These are phyloP conservation scores for Oryza glumipatula DNA, from an alignment of 176 grass and related monocot genomes.

Conservation along the genomic window DNA sequence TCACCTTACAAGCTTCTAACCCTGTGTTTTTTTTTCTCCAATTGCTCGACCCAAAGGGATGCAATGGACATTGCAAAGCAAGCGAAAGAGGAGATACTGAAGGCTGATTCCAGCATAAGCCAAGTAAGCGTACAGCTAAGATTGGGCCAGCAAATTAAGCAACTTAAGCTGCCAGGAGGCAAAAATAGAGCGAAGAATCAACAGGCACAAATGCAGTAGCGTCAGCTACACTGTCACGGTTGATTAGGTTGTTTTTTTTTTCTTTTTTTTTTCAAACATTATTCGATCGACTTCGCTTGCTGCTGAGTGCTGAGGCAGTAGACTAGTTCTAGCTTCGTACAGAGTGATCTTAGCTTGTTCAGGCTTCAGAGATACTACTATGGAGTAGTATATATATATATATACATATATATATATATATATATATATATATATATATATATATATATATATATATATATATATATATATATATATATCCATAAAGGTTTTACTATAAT, in stretches of 20 bases:
- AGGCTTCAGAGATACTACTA: neutral
- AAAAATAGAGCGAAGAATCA: slow-evolving; percentile 15
- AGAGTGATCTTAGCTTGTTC: slow-evolving; percentile 31
- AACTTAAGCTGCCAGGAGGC: slow-evolving; percentile 48
- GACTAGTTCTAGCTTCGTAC: neutral
- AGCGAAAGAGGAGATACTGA: slow-evolving; percentile 79
- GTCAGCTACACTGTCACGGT: neutral
- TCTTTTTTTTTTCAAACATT: neutral
- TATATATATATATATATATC: neutral
- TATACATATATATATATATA: neutral
- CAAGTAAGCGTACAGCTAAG: slow-evolving; percentile 83
- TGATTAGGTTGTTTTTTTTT: neutral
- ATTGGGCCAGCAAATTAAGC: slow-evolving; percentile 67
- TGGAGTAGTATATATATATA: neutral
- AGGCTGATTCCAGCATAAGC: slow-evolving; percentile 69
- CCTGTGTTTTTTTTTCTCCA: slow-evolving; percentile 15
- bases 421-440: neutral
- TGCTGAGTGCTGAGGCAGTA: slow-evolving; percentile 29
- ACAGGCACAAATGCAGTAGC: slow-evolving; percentile 27
- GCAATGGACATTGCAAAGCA: slow-evolving; percentile 77
- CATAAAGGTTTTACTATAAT: neutral
- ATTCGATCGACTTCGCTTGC: slow-evolving; percentile 13
- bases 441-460: neutral
- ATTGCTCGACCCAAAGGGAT: slow-evolving; percentile 58
- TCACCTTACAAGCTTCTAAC: slow-evolving; percentile 8